phyloP scores from a whole-genome alignment of 2,329 filamentous ascomycete genomes.

The Aaosphaeria pasadenensis region DNA sequence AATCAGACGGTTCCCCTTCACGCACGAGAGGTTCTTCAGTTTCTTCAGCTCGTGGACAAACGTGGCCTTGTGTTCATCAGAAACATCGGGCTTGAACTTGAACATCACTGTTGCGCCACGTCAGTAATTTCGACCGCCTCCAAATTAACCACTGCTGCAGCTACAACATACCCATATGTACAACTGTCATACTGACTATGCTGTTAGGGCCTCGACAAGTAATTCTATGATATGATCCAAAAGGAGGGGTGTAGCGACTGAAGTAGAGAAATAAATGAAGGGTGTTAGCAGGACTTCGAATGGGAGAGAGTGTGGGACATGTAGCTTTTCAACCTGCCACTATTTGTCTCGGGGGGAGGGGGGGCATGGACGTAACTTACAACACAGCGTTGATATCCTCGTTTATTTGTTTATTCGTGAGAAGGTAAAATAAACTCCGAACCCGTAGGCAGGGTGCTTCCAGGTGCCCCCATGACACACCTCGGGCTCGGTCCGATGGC shows the following conservation, averaged over 20 bases:
- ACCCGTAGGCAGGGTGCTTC: too few species aligned
- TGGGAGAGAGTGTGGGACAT: too few species aligned
- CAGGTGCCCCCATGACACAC: too few species aligned
- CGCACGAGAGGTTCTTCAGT: constrained; percentile 48
- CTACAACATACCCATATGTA: not conserved
- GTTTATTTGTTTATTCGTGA: too few species aligned
- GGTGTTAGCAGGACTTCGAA: too few species aligned
- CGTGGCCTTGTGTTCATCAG: constrained; percentile 40
- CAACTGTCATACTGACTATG: not conserved
- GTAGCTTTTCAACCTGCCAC: too few species aligned
- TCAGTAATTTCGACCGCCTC: not conserved
- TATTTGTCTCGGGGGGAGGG: too few species aligned
- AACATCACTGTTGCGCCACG: constrained; percentile 15
- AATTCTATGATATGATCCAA: not conserved
- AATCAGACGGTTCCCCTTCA: constrained; percentile 47
- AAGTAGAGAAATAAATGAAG: too few species aligned
- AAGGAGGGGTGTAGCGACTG: not conserved
- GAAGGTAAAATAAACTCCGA: too few species aligned
- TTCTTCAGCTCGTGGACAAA: constrained; percentile 50
- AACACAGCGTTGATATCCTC: too few species aligned
- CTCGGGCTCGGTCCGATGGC: too few species aligned
- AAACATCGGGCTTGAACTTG: constrained; percentile 18
- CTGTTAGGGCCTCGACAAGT: not conserved
- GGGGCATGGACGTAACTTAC: too few species aligned
- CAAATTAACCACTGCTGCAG: not conserved